Evolutionary conservation across 441 rosid genomes (phyloP), one percentile per base, ranked within the genome.

Genomic region (Macaranga tanarius): DNA sequence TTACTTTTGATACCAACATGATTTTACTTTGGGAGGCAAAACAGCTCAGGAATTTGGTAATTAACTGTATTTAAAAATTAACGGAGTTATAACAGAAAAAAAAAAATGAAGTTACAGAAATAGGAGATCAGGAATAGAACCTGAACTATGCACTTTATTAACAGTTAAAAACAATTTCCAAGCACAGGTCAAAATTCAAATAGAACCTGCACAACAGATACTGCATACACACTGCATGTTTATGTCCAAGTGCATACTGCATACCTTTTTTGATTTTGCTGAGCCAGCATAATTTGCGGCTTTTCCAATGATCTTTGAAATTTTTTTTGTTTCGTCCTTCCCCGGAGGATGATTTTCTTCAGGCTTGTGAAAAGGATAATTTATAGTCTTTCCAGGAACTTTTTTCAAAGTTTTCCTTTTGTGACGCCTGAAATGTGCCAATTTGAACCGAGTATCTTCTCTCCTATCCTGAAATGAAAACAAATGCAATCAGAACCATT

Each of bases 261-360:
- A 71, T 79, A 92, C 99, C 99, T 92, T 92, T 79, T 92, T 96
- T 69, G 86, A 52, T 84, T 92, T 93, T 81, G 97, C 89, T 10
- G 98, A 96, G 78, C 90, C 84, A 65, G 97, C 99, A 85, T 81
- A 81, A 51, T 83, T 84, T 48, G 96, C 89, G 78, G 99, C 98
- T 82, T 93, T 88, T 59, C 92, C 91, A 83, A 96, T 90, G 57
- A 93, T 65, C 73, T 90, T 92, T 12, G 98, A 92, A 75, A 93
- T 88, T 78, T 88, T 93, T 85, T 87, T 93, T 5, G 96, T 76
- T n/a, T 90, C 73, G 83, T 96, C 99, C 71, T 96, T 96, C 62
- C 98, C 98, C 72, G 97, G 97, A 60, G 92, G 92, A 77, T 90
- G 83, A 83, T 90, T 83, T 77, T 96, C 98, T 78, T 96, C 99